These are phyloP conservation scores for Xylogone sp. DNA, from an alignment of 2,329 filamentous ascomycete genomes.

Conservation along the genomic window DNA sequence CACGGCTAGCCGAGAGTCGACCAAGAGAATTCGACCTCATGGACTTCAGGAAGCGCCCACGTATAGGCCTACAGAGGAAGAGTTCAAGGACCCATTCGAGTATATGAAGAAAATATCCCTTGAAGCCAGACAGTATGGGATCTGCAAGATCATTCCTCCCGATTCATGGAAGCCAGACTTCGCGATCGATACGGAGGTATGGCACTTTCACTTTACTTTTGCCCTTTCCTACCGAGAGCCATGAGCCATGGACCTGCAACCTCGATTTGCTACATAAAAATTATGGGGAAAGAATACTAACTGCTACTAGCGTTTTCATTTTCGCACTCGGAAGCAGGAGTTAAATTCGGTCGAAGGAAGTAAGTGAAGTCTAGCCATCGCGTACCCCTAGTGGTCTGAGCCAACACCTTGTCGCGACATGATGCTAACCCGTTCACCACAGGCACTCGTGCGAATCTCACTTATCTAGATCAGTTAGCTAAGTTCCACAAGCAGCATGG, in stretches of 20 bases:
- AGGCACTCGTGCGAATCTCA: constrained; percentile 93
- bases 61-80: constrained; percentile 84
- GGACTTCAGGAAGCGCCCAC: constrained; percentile 86
- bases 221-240: background rate
- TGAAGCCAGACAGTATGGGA: constrained; percentile 82
- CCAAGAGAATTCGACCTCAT: constrained; percentile 77
- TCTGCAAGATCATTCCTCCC: constrained; percentile 94
- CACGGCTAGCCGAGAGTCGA: constrained; percentile 68
- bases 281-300: constrained; percentile 16
- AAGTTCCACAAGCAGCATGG: constrained; percentile 98
- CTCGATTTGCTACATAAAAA: background rate
- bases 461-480: constrained; percentile 89
- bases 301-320: constrained; percentile 78
- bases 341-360: constrained; percentile 98
- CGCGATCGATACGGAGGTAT: constrained; percentile 93
- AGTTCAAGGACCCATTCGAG: constrained; percentile 90
- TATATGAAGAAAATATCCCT: constrained; percentile 90
- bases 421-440: constrained; percentile 18
- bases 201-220: constrained; percentile 4
- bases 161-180: constrained; percentile 93
- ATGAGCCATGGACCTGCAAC: background rate
- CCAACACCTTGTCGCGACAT: background rate
- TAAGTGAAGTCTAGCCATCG: constrained; percentile 42
- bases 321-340: constrained; percentile 92
- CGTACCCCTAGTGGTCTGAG: constrained; percentile 5